Conservation (phyloP, 352 stramenopile species). For the Pythium aphanidermatum region DNA sequence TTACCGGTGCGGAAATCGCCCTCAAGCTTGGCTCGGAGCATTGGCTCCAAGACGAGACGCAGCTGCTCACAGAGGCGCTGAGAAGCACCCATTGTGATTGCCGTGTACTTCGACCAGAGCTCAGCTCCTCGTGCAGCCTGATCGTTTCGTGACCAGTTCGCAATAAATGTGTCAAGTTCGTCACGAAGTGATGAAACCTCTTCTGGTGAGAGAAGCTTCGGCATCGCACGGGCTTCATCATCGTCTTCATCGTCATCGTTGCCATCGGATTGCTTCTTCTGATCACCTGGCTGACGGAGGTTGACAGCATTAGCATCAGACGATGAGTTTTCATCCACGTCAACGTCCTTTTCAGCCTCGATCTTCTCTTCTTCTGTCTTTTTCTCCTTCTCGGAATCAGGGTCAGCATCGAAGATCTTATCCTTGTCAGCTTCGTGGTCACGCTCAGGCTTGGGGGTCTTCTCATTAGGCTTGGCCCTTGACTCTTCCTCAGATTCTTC, state of each 20-base stretch:
- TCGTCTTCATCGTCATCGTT: conserved; percentile 20
- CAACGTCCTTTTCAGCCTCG: conserved; percentile 11
- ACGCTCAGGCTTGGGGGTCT: conserved; percentile 10
- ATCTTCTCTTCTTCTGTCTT: conserved; percentile 4
- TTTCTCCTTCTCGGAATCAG: conserved; percentile 8
- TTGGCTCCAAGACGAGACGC: conserved; percentile 97
- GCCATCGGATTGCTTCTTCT: conserved; percentile 1
- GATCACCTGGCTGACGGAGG: conserved; percentile 1
- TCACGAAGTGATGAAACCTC: conserved; percentile 72
- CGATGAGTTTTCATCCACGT: conserved; percentile 16
- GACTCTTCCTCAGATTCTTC: conserved; percentile 16
- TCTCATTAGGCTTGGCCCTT: conserved; percentile 14
- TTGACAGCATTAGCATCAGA: conserved; percentile 3
- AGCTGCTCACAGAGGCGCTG: conserved; percentile 98
- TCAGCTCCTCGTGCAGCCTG: conserved; percentile 47
- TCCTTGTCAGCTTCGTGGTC: conserved; percentile 13
- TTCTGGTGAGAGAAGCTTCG: conserved; percentile 44
- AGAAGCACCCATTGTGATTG: conserved; percentile 89
- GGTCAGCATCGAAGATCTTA: conserved; percentile 8
- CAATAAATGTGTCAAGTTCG: conserved; percentile 76
- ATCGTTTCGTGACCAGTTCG: conserved; percentile 44
- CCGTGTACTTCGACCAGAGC: conserved; percentile 92
- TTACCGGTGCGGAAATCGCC: conserved; percentile 99
- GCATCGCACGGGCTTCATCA: conserved; percentile 27
- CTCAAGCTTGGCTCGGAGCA: conserved; percentile 95